Conservation (phyloP, 176 grass and related monocot genomes). For the Aegilops umbellulata region DNA sequence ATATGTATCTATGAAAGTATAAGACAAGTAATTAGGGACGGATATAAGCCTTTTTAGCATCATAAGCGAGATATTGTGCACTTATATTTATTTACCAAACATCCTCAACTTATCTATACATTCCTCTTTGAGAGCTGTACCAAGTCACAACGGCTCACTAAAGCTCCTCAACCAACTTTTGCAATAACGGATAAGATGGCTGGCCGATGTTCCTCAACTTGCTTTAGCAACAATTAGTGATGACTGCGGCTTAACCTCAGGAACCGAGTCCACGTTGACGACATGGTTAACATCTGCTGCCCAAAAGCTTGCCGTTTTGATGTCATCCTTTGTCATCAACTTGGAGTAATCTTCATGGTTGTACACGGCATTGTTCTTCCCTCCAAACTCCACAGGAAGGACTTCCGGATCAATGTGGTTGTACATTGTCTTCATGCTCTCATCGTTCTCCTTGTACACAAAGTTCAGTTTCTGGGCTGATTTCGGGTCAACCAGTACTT, state of each 20-base stretch:
- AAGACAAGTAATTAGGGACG: no score
- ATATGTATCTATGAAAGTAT: no score
- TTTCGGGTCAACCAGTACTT: slow-evolving; percentile 69
- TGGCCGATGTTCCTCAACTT: slow-evolving; percentile 33
- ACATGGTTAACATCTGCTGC: slow-evolving; percentile 5
- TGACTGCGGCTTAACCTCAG: slow-evolving; percentile 9
- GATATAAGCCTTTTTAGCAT: no score
- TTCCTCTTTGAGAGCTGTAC: not conserved
- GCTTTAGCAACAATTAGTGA: slow-evolving; percentile 34
- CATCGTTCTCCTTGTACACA: slow-evolving; percentile 62
- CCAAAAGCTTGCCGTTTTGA: slow-evolving; percentile 54
- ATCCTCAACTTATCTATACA: no score
- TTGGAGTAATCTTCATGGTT: slow-evolving; percentile 77
- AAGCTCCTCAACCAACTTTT: not conserved
- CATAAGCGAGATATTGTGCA: no score
- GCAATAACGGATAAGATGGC: not conserved
- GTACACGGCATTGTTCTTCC: slow-evolving; percentile 53
- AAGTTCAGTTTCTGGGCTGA: slow-evolving; percentile 64
- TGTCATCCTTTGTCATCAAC: slow-evolving; percentile 72
- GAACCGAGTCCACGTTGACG: slow-evolving; percentile 2
- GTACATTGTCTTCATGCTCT: slow-evolving; percentile 64
- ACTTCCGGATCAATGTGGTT: slow-evolving; percentile 54
- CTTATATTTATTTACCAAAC: no score
- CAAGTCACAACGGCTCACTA: not conserved
- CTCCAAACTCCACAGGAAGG: slow-evolving; percentile 82